Evolutionary conservation across 2,329 filamentous ascomycete species (phyloP).

Genomic region (Aspergillus sp.): DNA sequence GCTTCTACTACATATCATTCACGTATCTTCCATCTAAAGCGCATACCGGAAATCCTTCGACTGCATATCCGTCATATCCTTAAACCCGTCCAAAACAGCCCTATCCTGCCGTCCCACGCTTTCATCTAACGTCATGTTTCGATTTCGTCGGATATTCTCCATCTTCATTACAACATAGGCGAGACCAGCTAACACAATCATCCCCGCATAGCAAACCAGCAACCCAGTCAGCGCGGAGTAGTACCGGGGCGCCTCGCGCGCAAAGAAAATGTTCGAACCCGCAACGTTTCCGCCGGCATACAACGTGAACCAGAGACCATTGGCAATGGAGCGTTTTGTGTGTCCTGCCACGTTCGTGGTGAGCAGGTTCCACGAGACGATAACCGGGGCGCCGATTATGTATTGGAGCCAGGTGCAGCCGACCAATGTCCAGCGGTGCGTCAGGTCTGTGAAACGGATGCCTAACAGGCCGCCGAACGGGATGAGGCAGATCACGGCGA

Average conservation of each 20-base stretch:
- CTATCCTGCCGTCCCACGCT: slow-evolving; percentile 6
- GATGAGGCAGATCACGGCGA: slow-evolving; percentile 29
- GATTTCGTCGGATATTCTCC: slow-evolving; percentile 26
- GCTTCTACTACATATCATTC: too few species aligned
- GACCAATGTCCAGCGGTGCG: slow-evolving; percentile 51
- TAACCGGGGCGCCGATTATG: slow-evolving; percentile 51
- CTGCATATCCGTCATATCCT: slow-evolving; percentile 38
- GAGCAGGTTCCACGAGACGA: slow-evolving; percentile 54
- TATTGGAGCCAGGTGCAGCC: slow-evolving; percentile 56
- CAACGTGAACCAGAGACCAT: slow-evolving; percentile 51
- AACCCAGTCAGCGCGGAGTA: slow-evolving; percentile 46
- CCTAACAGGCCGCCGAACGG: slow-evolving; percentile 51
- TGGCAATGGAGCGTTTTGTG: slow-evolving; percentile 52
- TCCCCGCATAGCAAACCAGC: slow-evolving; percentile 45
- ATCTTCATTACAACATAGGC: slow-evolving; percentile 26
- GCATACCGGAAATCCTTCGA: slow-evolving; percentile 38
- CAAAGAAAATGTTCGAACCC: slow-evolving; percentile 50
- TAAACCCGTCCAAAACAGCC: slow-evolving; percentile 34
- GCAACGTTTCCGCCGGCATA: slow-evolving; percentile 51
- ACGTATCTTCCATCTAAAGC: slow-evolving; percentile 18
- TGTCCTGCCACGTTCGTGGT: slow-evolving; percentile 51
- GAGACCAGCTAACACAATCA: slow-evolving; percentile 35
- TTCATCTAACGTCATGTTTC: not conserved
- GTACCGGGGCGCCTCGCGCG: slow-evolving; percentile 45
- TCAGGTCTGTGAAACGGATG: slow-evolving; percentile 48